Percentiles rank a stretch among this genome's conserved stretches.
phyloP scores from a whole-genome alignment of 192 early-diverging fungal species.

The Endogone sp. region DNA sequence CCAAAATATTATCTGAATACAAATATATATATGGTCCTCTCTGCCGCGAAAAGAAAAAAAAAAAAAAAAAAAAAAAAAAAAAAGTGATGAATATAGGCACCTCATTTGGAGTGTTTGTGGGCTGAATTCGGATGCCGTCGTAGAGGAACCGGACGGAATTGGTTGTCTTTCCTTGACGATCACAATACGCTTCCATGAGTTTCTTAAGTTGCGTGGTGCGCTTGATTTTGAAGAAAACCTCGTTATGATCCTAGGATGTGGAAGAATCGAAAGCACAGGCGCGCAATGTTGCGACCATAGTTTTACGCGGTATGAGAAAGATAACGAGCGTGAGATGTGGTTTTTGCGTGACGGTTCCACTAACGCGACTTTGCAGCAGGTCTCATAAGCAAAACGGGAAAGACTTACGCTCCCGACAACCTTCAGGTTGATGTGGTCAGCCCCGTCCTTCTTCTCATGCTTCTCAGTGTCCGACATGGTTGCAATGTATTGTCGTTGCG shows the following conservation, averaged over 20 bases:
- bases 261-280: not conserved
- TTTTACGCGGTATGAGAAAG: not conserved
- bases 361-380: no score
- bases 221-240: slow-evolving; percentile 96
- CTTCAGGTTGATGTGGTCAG: slow-evolving; percentile 90
- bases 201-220: slow-evolving; percentile 85
- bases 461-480: slow-evolving; percentile 28
- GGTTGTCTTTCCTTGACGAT: slow-evolving; percentile 76
- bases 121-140: slow-evolving; percentile 83
- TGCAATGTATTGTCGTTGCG: no score
- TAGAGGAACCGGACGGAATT: slow-evolving; percentile 87
- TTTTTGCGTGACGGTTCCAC: slow-evolving; percentile 5
- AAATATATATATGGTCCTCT: not conserved
- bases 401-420: slow-evolving; percentile 82
- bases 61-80: not conserved
- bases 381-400: no score
- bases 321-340: not conserved
- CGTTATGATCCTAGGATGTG: slow-evolving; percentile 66
- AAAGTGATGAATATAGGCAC: slow-evolving; percentile 46
- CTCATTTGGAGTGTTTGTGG: slow-evolving; percentile 74
- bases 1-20: no score
- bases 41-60: not conserved
- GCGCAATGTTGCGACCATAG: not conserved
- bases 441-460: slow-evolving; percentile 36
- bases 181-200: slow-evolving; percentile 92